Conservation (phyloP, 2,329 filamentous ascomycete species). For the Fusarium luffae region DNA sequence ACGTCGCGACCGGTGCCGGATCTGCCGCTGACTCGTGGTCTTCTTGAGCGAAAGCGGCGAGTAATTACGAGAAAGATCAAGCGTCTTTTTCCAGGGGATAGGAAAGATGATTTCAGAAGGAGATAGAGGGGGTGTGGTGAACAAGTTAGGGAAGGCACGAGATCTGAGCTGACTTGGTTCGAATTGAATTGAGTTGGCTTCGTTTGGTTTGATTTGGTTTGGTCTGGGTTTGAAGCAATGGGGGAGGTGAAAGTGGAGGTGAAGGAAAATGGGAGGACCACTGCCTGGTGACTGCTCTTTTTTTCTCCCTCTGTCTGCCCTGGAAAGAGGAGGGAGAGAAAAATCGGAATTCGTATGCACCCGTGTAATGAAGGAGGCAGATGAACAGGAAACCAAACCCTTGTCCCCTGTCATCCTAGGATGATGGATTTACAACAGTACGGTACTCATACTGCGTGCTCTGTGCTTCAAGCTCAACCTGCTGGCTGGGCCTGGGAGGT, state of each 20-base stretch:
- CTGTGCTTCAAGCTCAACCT: constrained; percentile 15
- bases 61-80: constrained; percentile 42
- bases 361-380: constrained; percentile 34
- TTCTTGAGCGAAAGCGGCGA: constrained; percentile 45
- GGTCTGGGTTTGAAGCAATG: neutral
- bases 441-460: constrained; percentile 26
- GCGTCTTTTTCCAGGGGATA: constrained; percentile 21
- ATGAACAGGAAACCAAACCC: constrained; percentile 38
- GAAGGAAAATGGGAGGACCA: constrained; percentile 32
- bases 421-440: neutral
- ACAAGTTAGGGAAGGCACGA: constrained; percentile 6
- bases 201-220: neutral
- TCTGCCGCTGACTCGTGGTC: constrained; percentile 49
- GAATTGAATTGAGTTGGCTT: neutral
- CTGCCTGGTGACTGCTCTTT: constrained; percentile 38
- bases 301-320: constrained; percentile 4
- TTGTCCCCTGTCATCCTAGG: constrained; percentile 41
- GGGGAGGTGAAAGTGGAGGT: constrained; percentile 30
- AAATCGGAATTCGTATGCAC: constrained; percentile 20
- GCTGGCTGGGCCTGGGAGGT: constrained; percentile 30
- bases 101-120: constrained; percentile 14
- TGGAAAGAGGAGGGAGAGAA: constrained; percentile 10
- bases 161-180: neutral
- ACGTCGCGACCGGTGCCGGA: constrained; percentile 47
- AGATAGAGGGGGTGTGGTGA: constrained; percentile 34